These are phyloP conservation scores for Monosporascus sp. DNA, from an alignment of 2,329 filamentous ascomycete species.

Conservation along the genomic window DNA sequence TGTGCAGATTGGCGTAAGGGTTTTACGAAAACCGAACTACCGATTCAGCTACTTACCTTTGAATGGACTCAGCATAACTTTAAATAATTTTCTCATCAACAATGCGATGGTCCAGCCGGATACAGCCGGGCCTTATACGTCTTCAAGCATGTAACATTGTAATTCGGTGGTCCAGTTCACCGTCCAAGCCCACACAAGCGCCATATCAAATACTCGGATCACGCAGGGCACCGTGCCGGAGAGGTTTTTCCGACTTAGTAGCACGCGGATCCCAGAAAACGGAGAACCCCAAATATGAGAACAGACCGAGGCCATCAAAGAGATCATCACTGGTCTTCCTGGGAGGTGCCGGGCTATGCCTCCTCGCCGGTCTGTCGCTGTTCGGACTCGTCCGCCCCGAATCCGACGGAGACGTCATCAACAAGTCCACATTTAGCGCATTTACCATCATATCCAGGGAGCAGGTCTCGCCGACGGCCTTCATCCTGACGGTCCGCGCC, in stretches of 20 bases:
- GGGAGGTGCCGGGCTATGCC: constrained; percentile 3
- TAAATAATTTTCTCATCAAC: not conserved
- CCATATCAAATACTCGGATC: too few relatives aligned
- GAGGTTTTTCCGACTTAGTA: not conserved
- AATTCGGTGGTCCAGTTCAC: not conserved
- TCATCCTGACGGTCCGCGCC: constrained; percentile 59
- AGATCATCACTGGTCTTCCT: constrained; percentile 1
- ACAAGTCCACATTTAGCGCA: constrained; percentile 56
- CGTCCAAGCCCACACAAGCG: too few relatives aligned
- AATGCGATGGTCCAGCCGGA: not conserved
- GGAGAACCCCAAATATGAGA: too few relatives aligned
- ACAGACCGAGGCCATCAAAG: too few relatives aligned
- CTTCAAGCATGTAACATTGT: not conserved
- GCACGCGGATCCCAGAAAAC: not conserved
- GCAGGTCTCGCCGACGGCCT: constrained; percentile 59
- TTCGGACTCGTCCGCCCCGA: not conserved
- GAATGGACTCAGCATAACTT: not conserved
- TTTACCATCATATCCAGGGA: constrained; percentile 61
- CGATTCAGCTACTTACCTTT: too few relatives aligned
- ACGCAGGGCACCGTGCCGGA: not conserved
- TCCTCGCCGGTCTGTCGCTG: not conserved
- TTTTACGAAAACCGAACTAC: too few relatives aligned
- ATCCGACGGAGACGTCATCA: constrained; percentile 32
- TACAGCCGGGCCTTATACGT: not conserved
- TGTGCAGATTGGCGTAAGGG: not conserved